Evolutionary conservation across 805 yeast species (phyloP), one percentile per base, ranked within the genome.

Genomic region (Metschnikowia baotianmanensis): DNA sequence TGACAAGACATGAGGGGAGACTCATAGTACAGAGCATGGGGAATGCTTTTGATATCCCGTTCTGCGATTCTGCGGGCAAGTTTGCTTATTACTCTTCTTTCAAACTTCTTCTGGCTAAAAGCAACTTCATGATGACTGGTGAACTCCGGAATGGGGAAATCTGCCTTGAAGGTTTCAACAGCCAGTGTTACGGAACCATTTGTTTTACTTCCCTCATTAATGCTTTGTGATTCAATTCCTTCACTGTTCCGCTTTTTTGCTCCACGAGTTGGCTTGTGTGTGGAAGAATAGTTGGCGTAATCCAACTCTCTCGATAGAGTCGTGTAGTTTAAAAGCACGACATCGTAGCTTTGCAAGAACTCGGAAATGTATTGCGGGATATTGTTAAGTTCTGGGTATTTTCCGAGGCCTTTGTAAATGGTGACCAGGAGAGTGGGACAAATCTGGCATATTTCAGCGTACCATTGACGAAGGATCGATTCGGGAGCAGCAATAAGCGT

Each of bases 401-500:
- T 54, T 1, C 55, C 55, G 9, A 67, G 43, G 0, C 96, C 96
- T 23, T 67, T 66, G 61, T 91, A 90, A 3, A 78, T 70, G 39
- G 78, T 73, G 0, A 85, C 77, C 8, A 71, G 74, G 26, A 90
- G 61, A 3, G 70, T 56, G 0, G 93, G 86, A 0, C 89, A 80
- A 5, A 75, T 53, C 20, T 65, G 66, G 4, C 57, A 52, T 6
- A 90, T 70, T 63, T 91, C 99, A 17, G 79, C 80, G 1, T 74
- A 69, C 99, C 99, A 93, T 58, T 93, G 99, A 22, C 77, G 70
- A 15, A 86, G 60, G 44, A 93, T 87, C 0, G 96, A 78, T 25
- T 80, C 83, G 0, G 99, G 99, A 15, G 95, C 85, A 3, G 93
- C 80, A 19, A 93, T 82, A 31, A 93, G 65, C 0, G 96, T 86